Conservation (phyloP, 495 filamentous ascomycete genomes). For the Penicillium desertorum region DNA sequence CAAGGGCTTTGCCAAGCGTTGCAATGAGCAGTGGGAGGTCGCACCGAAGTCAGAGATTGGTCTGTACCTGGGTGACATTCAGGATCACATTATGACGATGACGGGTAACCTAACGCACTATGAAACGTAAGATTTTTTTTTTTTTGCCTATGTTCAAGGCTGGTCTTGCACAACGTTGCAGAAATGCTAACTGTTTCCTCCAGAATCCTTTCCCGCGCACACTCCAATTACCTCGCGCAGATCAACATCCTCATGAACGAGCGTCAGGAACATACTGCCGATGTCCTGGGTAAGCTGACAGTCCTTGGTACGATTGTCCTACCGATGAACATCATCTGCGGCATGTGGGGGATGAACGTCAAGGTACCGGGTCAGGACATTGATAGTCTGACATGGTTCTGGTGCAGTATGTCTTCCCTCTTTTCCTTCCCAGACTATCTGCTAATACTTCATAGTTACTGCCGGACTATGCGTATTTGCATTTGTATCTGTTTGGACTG, state of each 20-base stretch:
- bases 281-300: conserved; percentile 91
- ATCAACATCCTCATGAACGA: conserved; percentile 98
- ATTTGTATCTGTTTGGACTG: conserved; percentile 71
- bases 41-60: conserved; percentile 94
- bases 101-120: conserved; percentile 92
- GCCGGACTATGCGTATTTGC: conserved; percentile 75
- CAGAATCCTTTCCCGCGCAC: conserved; percentile 86
- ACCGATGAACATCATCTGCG: conserved; percentile 97
- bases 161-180: neutral
- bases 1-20: conserved; percentile 98
- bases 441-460: conserved; percentile 55
- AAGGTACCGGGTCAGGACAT: conserved; percentile 85
- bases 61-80: conserved; percentile 93
- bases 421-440: conserved; percentile 7
- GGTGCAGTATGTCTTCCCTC: conserved; percentile 49
- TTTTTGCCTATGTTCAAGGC: neutral
- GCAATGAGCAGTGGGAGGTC: conserved; percentile 97
- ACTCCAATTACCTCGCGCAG: conserved; percentile 92
- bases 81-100: conserved; percentile 99
- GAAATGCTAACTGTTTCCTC: conserved; percentile 9
- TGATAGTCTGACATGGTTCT: conserved; percentile 64
- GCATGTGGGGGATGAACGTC: conserved; percentile 99
- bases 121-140: conserved; percentile 67
- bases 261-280: conserved; percentile 91
- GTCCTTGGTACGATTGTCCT: conserved; percentile 95